Base-by-base conservation (phyloP, 2,329 filamentous ascomycete genomes). In the Helotiales sp. region DNA sequence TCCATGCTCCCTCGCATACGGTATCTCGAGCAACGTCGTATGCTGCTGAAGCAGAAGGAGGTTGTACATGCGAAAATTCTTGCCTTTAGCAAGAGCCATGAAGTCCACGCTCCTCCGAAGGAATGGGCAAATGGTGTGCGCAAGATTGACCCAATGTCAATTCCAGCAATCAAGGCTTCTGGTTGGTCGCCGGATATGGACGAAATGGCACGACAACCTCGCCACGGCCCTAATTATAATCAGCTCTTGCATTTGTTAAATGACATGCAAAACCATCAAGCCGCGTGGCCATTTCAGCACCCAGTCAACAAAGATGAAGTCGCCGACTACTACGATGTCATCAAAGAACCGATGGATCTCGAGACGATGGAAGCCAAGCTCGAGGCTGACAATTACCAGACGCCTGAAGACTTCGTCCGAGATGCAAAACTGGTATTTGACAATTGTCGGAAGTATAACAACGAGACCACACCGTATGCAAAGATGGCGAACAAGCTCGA, bases 131-230 rank as follows among this genome's bases (percentile, higher is more conserved):
- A 86, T 55, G 89, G 87, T 24, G 78, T 88, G 10, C 79, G 79
- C 30, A 78, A 86, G 53, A 96, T 98, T 70, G 90, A 99, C 69
- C 91, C 95, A 0, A 81, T 97, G 60, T 84, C 84, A 22, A 93
- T 98, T 63, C 83, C 89, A 17, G 93, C 93, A 13, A 97, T 99
- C 74, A 91, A 88, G 67, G 90, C 87, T 47, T 95, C 91, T 0
- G 93, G 95, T 61, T 99, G 95, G 95, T 96, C 91, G 0, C 90
- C 91, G 0, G 93, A 96, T 70, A 99, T 99, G 95, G 95, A 99
- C 75, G 92, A 96, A 72, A 82, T 99, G 22, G 92, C 95, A 1
- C 90, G 95, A 33, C 92, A 96, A 72, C 93, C 95, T 27, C 91
- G 95, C 33, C 93, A 97, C 71, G 95, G 95, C 0, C 95, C 95